phyloP scores from a whole-genome alignment of 1,284 basidiomycete genomes.

The Wolfiporia cocos region DNA sequence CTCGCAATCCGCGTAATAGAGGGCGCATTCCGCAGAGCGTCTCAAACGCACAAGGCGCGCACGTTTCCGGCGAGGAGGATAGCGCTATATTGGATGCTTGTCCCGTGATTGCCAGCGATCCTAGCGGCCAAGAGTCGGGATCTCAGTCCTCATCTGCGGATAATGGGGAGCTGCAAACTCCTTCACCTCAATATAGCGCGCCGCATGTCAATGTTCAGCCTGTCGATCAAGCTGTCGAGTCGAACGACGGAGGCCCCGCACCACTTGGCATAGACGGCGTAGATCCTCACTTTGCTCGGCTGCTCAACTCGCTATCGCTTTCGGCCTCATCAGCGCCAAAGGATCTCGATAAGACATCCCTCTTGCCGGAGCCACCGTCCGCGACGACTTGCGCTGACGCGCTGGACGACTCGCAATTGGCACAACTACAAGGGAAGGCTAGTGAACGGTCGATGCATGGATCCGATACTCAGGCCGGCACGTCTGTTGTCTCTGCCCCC shows the following conservation, averaged over 20 bases:
- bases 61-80: conserved; percentile 23
- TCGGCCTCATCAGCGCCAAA: conserved; percentile 39
- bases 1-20: conserved; percentile 27
- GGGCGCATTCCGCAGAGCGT: conserved; percentile 14
- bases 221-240: too few species aligned
- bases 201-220: conserved; percentile 24
- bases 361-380: too few species aligned
- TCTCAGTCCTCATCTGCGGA: conserved; percentile 61
- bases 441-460: too few species aligned
- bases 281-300: conserved; percentile 66
- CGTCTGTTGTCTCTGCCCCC: too few species aligned
- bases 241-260: too few species aligned
- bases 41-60: conserved; percentile 11
- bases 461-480: too few species aligned
- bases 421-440: too few species aligned
- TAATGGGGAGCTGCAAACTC: conserved; percentile 55
- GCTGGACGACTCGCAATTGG: too few species aligned
- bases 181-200: conserved; percentile 50
- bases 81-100: conserved; percentile 6
- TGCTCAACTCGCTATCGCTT: conserved; percentile 55
- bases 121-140: conserved; percentile 48
- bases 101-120: conserved; percentile 16
- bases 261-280: conserved; percentile 24
- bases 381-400: too few species aligned
- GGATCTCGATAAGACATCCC: conserved; percentile 7